Base-by-base conservation (phyloP, 2,329 filamentous ascomycete species). In the Pyrenophora seminiperda region DNA sequence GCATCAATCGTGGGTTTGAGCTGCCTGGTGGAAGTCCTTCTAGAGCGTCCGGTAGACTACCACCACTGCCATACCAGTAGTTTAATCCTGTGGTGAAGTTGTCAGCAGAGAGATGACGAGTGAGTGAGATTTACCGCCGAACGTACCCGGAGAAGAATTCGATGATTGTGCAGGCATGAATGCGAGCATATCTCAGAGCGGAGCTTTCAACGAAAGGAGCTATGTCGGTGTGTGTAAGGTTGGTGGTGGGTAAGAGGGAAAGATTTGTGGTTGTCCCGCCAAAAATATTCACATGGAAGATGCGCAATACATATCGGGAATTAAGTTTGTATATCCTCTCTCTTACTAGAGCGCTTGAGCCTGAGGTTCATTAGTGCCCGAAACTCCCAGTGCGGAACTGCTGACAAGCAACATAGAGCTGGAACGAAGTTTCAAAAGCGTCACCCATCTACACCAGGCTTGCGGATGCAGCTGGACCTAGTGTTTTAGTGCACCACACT, bases 151-250 rank as follows among this genome's bases (percentile, higher is more conserved):
- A 51, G 67, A 66, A 41, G 67, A 65, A 48, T 69, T 67, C 54
- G 63, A 58, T 33, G 66, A 59, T 59, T 67, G 66, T 54, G 67
- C 57, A 68, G 67, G 64, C 69, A 71, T 72, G 66, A 68, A 59
- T 62, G 66, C 68, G 50, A 71, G 61, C 69, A 72, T 72, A 51
- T 66, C 65, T 67, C 54, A 58, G 50, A 36, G 55, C 39, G 50
- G 54, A 47, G 40, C 19, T 54, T 53, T 59, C 58, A 55, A 54
- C 52, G 44, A 50, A 54, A 58, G 59, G 53, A 50, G 47, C 49
- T 64, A 60, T 62, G 58, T 61, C 49, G 49, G 50, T 45, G 45
- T 43, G 50, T 45, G 45, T 43, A 50, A 53, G 47, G 55, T 58
- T 58, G 47, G 58, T 47, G 46, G 46, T 53, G 40, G 54, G 58